Percentiles rank a stretch among this genome's conserved stretches.
Evolutionary conservation across 140 eudicot species (phyloP).

Genomic region (Flaveria floridana): DNA sequence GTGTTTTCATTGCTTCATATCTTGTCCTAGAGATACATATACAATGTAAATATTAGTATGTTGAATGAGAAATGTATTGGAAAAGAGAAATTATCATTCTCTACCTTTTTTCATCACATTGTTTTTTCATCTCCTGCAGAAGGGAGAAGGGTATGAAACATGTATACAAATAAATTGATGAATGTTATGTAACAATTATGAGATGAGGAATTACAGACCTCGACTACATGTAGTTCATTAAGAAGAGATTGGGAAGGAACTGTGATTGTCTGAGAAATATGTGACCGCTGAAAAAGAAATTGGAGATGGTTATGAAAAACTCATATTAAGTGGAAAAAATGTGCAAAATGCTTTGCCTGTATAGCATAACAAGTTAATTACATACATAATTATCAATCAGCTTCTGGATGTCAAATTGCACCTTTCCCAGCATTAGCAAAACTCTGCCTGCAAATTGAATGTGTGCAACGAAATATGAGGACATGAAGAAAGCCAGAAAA

Average conservation of each 20-base stretch:
- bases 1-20: constrained; percentile 54
- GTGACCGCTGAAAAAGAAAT: constrained; percentile 66
- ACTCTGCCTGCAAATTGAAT: constrained; percentile 64
- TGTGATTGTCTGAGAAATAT: constrained; percentile 76
- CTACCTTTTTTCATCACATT: constrained; percentile 85
- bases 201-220: constrained; percentile 53
- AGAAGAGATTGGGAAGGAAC: constrained; percentile 93
- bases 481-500: constrained; percentile 11
- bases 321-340: neutral
- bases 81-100: constrained; percentile 15
- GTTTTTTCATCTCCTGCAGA: constrained; percentile 85
- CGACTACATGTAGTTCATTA: constrained; percentile 75
- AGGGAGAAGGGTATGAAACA: constrained; percentile 16
- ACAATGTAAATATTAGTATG: neutral
- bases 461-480: neutral
- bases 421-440: constrained; percentile 83
- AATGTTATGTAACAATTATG: neutral
- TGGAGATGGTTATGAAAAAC: constrained; percentile 19
- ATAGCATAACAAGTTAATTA: constrained; percentile 16
- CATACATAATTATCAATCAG: constrained; percentile 78
- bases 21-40: constrained; percentile 38
- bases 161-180: constrained; percentile 15
- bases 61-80: neutral
- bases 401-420: constrained; percentile 80
- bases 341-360: neutral